Evolutionary conservation across 106 monocot species (phyloP), one percentile per base, ranked within the genome.

Genomic region (Dendrobium chrysotoxum): DNA sequence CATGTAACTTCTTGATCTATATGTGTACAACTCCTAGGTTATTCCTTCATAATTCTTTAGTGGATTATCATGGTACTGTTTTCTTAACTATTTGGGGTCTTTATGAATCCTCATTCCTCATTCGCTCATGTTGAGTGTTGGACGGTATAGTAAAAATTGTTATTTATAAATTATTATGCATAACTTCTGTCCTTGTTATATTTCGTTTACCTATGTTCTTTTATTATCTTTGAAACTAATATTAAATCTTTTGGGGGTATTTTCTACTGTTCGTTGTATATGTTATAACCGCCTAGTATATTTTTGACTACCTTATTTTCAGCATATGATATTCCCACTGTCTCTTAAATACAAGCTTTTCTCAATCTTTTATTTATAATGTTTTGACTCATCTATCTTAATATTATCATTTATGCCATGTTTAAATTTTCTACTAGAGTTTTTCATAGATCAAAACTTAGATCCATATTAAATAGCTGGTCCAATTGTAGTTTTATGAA

Each of bases 1-100:
- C 58, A 61, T 74, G 16, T 79, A 53, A 82, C 53, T 77, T 45
- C 39, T n/a, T 81, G 21, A 40, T 75, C 40, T 40, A 57, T 57
- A 10, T 18, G 39, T 74, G 41, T 74, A 28, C 21, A 42, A 42
- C 74, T 74, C 41, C 13, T 50, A 28, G 7, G 2, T 70, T 70
- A 35, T 70, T 70, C 35, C 70, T 31, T 61, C 4, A 21, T 61
- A n/a, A 50, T 61, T 61, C 7, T 61, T 61, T 23, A 11, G 61
- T 23, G 61, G 23, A 6, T 61, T 4, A 61, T 61, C 23, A 61
- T 61, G n/a, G 21, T 4, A 25, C 20, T 23, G 23, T 61, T 23
- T n/a, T 61, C 11, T 3, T 61, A 61, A 61, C 61, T 61, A n/a
- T 57, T 61, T 23, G 23, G 8, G 61, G 23, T 61, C 4, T 61